Evolutionary conservation across 257 asterid species (phyloP).

Genomic region (Coffea eugenioides): DNA sequence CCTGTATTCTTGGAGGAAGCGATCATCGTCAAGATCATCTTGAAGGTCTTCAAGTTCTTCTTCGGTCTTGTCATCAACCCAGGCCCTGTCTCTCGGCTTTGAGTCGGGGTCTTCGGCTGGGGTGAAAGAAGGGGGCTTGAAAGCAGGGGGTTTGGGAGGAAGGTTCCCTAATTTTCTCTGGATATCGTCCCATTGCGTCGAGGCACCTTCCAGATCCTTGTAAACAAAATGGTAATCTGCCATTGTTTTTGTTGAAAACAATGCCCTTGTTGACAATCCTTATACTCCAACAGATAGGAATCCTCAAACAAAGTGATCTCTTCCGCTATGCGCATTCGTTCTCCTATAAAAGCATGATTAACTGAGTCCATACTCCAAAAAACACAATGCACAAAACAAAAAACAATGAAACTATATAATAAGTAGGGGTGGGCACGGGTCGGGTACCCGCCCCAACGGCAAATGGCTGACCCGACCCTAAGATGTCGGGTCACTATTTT

Average conservation of each 20-base stretch:
- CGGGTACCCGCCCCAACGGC: too few species aligned
- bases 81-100: conserved; percentile 62
- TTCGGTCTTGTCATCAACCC: conserved; percentile 73
- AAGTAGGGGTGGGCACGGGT: too few species aligned
- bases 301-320: too few species aligned
- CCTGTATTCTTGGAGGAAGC: conserved; percentile 89
- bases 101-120: conserved; percentile 67
- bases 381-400: too few species aligned
- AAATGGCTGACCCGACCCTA: too few species aligned
- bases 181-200: conserved; percentile 96
- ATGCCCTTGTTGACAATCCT: too few species aligned
- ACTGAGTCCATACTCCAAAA: too few species aligned
- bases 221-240: conserved; percentile 88
- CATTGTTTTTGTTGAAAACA: conserved; percentile 31
- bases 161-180: conserved; percentile 88
- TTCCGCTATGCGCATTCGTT: too few species aligned
- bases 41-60: conserved; percentile 94
- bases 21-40: conserved; percentile 90
- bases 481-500: too few species aligned
- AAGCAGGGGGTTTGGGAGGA: conserved; percentile 62
- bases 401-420: too few species aligned
- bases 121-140: conserved; percentile 70
- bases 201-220: conserved; percentile 89
- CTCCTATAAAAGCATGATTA: too few species aligned
- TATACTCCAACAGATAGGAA: too few species aligned